Percentiles rank a stretch among this genome's conserved stretches.
These are phyloP conservation scores for Cryptococcus sp. DNA, from an alignment of 1,284 basidiomycete genomes.

Conservation along the genomic window DNA sequence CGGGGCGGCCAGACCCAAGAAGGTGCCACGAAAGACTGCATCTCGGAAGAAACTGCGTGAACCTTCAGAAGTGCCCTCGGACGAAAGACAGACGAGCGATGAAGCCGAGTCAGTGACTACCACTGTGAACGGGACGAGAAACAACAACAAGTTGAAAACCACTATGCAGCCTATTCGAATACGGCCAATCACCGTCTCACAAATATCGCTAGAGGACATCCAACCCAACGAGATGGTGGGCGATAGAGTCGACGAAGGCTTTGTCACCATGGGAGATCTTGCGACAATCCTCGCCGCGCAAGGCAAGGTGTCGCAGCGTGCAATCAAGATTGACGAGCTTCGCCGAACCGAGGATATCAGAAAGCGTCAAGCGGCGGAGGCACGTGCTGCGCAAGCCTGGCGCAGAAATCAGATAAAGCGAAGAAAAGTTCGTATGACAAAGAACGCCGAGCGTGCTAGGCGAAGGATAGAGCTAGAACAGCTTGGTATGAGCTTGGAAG, in stretches of 20 bases:
- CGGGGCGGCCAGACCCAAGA: not conserved
- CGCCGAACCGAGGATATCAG: constrained; percentile 19
- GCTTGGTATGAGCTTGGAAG: constrained; percentile 25
- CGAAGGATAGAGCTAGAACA: constrained; percentile 22
- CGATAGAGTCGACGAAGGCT: constrained; percentile 23
- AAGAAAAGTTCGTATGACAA: constrained; percentile 31
- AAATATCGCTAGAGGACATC: constrained; percentile 26
- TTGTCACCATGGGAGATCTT: constrained; percentile 30
- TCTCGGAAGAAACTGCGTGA: not conserved
- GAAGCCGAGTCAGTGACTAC: constrained; percentile 1
- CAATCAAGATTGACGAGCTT: constrained; percentile 24
- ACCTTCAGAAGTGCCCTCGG: constrained; percentile 1
- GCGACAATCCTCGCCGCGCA: constrained; percentile 30
- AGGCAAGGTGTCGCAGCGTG: constrained; percentile 36
- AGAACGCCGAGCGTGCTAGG: constrained; percentile 30
- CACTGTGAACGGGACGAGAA: not conserved
- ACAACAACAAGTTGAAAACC: not conserved
- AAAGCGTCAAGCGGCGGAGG: constrained; percentile 9
- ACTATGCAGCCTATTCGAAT: not conserved
- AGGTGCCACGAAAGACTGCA: not conserved
- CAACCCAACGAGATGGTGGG: constrained; percentile 36
- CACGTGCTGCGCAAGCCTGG: constrained; percentile 17
- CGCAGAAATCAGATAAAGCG: constrained; percentile 33
- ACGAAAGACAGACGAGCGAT: constrained; percentile 10
- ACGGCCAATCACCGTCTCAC: constrained; percentile 7